These are phyloP conservation scores for Curvularia eragrostidis DNA, from an alignment of 2,329 filamentous ascomycete genomes.

Conservation along the genomic window DNA sequence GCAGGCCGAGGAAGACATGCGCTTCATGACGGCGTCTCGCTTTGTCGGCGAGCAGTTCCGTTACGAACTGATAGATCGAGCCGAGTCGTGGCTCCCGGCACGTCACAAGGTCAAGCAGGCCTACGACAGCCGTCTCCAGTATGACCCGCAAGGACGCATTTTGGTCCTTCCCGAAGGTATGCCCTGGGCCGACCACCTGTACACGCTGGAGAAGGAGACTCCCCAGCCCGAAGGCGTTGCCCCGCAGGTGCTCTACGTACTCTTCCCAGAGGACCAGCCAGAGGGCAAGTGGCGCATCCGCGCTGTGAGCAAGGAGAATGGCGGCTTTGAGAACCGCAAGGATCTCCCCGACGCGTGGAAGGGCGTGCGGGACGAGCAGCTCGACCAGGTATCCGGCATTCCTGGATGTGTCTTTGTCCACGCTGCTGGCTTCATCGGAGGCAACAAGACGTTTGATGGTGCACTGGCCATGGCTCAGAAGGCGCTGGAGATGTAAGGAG, in stretches of 20 bases:
- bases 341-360: conserved; percentile 91
- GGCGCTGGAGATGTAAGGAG: conserved; percentile 61
- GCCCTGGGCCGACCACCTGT: conserved; percentile 97
- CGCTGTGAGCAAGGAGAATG: conserved; percentile 81
- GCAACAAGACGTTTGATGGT: conserved; percentile 90
- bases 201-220: conserved; percentile 74
- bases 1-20: conserved; percentile 79
- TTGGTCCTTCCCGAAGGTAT: conserved; percentile 79
- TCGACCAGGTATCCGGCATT: conserved; percentile 74
- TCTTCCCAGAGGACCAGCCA: conserved; percentile 83
- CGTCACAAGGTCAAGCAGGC: conserved; percentile 78
- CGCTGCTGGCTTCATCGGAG: conserved; percentile 93
- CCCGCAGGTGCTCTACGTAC: conserved; percentile 78
- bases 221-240: conserved; percentile 51
- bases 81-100: conserved; percentile 83
- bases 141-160: conserved; percentile 77
- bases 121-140: conserved; percentile 70
- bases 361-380: conserved; percentile 83
- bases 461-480: conserved; percentile 84
- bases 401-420: conserved; percentile 89
- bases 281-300: conserved; percentile 92
- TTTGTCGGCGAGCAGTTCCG: conserved; percentile 92
- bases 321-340: conserved; percentile 91
- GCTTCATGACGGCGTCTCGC: conserved; percentile 76
- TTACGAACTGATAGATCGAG: conserved; percentile 78